A percentile compares a stretch with the other conserved stretches of the same genome.
These are phyloP conservation scores for Zizania palustris DNA, from an alignment of 202 grass and related monocot species.

Conservation along the genomic window DNA sequence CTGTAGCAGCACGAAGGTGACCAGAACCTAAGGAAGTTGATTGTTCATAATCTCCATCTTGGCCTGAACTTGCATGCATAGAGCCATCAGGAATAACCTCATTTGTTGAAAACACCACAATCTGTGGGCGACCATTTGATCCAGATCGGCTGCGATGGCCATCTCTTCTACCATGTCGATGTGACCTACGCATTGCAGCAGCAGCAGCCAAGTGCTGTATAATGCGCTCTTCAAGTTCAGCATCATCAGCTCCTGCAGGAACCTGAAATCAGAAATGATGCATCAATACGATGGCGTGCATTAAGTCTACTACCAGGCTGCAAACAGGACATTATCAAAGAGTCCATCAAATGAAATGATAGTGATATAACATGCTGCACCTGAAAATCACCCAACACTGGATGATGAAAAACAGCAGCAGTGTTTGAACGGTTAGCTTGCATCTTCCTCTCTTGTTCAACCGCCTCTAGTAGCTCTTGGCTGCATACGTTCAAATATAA, in stretches of 20 bases:
- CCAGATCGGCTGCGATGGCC: conserved; percentile 51
- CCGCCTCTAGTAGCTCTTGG: conserved; percentile 81
- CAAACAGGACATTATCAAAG: background rate
- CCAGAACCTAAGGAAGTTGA: conserved; percentile 38
- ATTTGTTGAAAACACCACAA: conserved; percentile 59
- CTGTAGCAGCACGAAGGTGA: conserved; percentile 36
- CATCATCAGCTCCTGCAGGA: conserved; percentile 63
- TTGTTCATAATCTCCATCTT: conserved; percentile 44
- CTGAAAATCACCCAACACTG: conserved; percentile 82
- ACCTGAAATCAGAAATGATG: conserved; percentile 47
- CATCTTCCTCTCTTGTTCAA: conserved; percentile 71
- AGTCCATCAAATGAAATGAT: conserved; percentile 8
- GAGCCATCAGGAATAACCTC: conserved; percentile 38
- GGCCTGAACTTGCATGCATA: conserved; percentile 34
- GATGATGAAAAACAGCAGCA: conserved; percentile 69
- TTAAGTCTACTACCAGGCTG: background rate
- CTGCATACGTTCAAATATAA: conserved; percentile 36
- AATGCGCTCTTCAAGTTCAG: conserved; percentile 80
- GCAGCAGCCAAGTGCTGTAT: conserved; percentile 78
- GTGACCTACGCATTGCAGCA: conserved; percentile 74
- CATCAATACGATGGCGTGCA: conserved; percentile 11
- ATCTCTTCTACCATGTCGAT: conserved; percentile 71
- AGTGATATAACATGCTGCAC: conserved; percentile 53
- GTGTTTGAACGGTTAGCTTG: conserved; percentile 42
- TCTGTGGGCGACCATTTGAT: conserved; percentile 50